Evolutionary conservation across 2,329 filamentous ascomycete genomes (phyloP).

Genomic region (Didymella segeticola): DNA sequence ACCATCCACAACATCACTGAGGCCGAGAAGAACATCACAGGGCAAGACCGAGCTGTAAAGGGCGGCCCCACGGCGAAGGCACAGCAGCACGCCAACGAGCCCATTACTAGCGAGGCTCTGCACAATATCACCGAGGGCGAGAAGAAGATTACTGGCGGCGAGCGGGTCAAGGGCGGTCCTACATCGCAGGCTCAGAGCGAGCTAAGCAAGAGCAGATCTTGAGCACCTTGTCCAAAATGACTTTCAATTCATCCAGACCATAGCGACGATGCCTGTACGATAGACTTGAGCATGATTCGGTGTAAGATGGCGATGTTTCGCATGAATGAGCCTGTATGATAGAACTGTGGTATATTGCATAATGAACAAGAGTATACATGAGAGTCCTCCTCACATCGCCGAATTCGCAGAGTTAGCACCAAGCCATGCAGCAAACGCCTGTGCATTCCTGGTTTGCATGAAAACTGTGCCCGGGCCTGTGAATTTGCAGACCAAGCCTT

Average conservation of each 20-base stretch:
- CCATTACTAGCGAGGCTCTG: conserved; percentile 39
- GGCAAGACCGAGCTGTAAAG: conserved; percentile 24
- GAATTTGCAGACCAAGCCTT: conserved; percentile 95
- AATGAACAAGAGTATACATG: conserved; percentile 1
- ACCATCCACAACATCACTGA: conserved; percentile 40
- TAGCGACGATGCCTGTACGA: background rate
- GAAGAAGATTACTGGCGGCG: conserved; percentile 43
- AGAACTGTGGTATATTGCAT: conserved; percentile 7
- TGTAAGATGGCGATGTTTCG: background rate
- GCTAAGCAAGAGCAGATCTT: conserved; percentile 36
- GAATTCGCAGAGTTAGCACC: conserved; percentile 24
- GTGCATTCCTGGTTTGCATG: conserved; percentile 88
- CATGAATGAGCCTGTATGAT: background rate
- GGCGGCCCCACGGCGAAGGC: conserved; percentile 40
- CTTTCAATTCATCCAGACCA: background rate
- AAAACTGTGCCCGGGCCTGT: conserved; percentile 88
- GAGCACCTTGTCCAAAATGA: background rate
- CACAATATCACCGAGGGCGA: conserved; percentile 44
- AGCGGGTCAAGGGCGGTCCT: conserved; percentile 41
- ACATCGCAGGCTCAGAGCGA: conserved; percentile 43
- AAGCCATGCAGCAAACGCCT: conserved; percentile 64
- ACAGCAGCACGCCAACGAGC: conserved; percentile 38
- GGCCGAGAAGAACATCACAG: conserved; percentile 40
- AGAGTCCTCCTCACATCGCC: conserved; percentile 1
- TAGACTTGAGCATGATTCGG: background rate